phyloP scores from a whole-genome alignment of 2,329 filamentous ascomycete species.

The Myriosclerotinia curreyana region DNA sequence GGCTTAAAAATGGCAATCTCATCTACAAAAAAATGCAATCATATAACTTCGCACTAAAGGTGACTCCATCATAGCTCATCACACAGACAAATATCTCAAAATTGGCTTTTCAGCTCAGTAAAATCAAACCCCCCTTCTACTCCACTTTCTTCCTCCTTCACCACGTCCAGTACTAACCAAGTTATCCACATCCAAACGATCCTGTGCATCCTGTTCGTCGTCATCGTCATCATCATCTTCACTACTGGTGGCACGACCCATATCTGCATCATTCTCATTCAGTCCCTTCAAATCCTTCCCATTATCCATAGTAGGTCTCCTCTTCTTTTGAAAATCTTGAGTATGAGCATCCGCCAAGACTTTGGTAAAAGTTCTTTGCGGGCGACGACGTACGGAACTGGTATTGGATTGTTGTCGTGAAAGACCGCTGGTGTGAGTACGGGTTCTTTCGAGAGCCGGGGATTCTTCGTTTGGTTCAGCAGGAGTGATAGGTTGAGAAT shows the following conservation, averaged over 20 bases:
- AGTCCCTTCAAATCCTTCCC: slow-evolving; percentile 3
- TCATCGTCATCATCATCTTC: slow-evolving; percentile 28
- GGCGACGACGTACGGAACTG: slow-evolving; percentile 25
- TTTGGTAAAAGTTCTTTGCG: slow-evolving; percentile 48
- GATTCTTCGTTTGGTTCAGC: slow-evolving; percentile 12
- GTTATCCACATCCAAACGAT: slow-evolving; percentile 30
- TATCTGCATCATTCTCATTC: slow-evolving; percentile 25
- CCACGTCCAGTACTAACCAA: slow-evolving; percentile 23
- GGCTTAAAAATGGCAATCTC: background rate
- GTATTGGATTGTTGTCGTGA: slow-evolving; percentile 27
- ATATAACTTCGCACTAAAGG: background rate
- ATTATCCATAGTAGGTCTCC: slow-evolving; percentile 40
- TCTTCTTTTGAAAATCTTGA: slow-evolving; percentile 86
- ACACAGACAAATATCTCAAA: background rate
- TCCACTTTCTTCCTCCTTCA: background rate
- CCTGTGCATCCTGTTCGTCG: slow-evolving; percentile 31
- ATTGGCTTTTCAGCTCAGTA: background rate
- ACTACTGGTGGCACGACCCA: slow-evolving; percentile 20
- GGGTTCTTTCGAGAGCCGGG: slow-evolving; percentile 25
- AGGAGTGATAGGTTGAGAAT: slow-evolving; percentile 2
- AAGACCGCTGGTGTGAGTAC: slow-evolving; percentile 29
- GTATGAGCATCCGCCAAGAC: slow-evolving; percentile 82
- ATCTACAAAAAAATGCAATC: background rate
- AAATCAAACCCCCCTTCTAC: background rate
- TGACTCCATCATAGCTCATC: background rate